phyloP scores from a whole-genome alignment of 768 basidiomycete species.

The Leccinum uliginosum region DNA sequence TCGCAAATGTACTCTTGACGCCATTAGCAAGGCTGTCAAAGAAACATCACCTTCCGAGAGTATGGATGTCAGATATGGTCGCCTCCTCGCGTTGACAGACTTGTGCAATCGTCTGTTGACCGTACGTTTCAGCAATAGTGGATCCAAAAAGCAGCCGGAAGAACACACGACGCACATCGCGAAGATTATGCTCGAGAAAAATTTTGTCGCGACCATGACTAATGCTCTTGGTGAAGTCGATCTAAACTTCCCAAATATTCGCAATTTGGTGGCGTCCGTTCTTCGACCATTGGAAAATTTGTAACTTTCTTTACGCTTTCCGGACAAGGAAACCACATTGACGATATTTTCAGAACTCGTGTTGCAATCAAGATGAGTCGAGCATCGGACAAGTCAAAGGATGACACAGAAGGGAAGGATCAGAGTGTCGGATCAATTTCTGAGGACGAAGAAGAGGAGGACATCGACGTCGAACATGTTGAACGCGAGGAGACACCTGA shows the following conservation, averaged over 20 bases:
- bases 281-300: slow-evolving; percentile 85
- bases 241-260: slow-evolving; percentile 90
- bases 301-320: slow-evolving; percentile 43
- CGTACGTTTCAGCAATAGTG: slow-evolving; percentile 59
- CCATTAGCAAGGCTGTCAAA: slow-evolving; percentile 81
- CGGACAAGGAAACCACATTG: background rate
- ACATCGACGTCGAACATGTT: slow-evolving; percentile 51
- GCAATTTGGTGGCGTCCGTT: slow-evolving; percentile 79
- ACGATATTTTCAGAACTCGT: slow-evolving; percentile 61
- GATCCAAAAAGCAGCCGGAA: slow-evolving; percentile 47
- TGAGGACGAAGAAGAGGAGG: slow-evolving; percentile 50
- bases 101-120: slow-evolving; percentile 85
- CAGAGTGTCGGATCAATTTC: slow-evolving; percentile 41
- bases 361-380: slow-evolving; percentile 98
- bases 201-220: slow-evolving; percentile 86
- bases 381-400: slow-evolving; percentile 62
- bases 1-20: slow-evolving; percentile 90
- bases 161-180: slow-evolving; percentile 90
- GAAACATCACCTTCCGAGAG: slow-evolving; percentile 59
- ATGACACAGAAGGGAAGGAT: slow-evolving; percentile 42
- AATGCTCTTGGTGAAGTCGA: slow-evolving; percentile 88
- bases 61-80: slow-evolving; percentile 78
- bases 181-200: slow-evolving; percentile 98
- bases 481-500: slow-evolving; percentile 83
- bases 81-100: slow-evolving; percentile 81